Base-by-base conservation (phyloP, 2,329 filamentous ascomycete genomes). In the Fonsecaea erecta region DNA sequence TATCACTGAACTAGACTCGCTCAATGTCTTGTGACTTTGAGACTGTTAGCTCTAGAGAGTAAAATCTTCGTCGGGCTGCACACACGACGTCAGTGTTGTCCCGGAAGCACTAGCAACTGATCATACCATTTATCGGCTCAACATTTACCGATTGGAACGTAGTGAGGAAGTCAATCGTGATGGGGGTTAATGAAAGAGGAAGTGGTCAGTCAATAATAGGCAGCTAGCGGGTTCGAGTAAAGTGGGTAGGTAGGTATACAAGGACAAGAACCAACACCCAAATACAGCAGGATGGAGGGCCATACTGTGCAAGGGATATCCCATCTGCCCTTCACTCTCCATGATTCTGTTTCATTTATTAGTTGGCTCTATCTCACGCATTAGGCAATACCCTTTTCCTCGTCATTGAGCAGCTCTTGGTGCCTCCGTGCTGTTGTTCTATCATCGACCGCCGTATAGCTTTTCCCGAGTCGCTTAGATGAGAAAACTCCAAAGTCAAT, bases 61-160 rank as follows among this genome's bases (percentile, higher is more conserved):
- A 16, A 48, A 48, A n/a, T 48, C 43, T 26, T 48, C 12, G 18
- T 48, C 43, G 26, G 43, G 43, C 8, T 24, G 43, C 43, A 26
- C 18, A 24, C 43, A 48, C 43, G 43, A 48, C 43, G 43, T 48
- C 43, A 26, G 2, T 12, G 18, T 2, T 12, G 11, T 3, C 18
- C 18, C 43, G 21, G 43, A 24, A 24, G 43, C 43, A 48, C 43
- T 48, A 48, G 43, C 9, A 48, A 24, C 18, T 48, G 21, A 48
- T 14, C n/a, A 53, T n/a, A 30, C 52, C 52, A 53, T 32, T n/a
- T 32, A 60, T 52, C 18, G 57, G 57, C 57, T 30, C 43, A 60
- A 26, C 12, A 21, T 60, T 60, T 60, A n/a, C 46, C 46, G 40
- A 35, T 32, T 35, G 6, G 18, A 1, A 51, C 48, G 26, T 26